Conservation (phyloP, 495 filamentous ascomycete species). For the Wilcoxina mikolae region DNA sequence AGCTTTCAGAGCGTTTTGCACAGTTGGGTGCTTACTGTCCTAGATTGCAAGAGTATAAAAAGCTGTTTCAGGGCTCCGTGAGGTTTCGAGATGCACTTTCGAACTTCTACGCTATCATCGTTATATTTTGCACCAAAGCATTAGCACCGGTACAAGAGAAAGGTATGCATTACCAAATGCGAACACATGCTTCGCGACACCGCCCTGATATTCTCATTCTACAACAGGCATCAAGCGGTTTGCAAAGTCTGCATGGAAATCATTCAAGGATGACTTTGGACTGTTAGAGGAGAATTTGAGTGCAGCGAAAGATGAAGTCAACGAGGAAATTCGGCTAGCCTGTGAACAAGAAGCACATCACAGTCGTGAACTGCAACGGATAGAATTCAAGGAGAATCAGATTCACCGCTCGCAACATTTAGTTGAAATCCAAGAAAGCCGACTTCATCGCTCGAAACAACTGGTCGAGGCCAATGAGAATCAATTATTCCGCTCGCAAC, state of each 20-base stretch:
- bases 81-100: conserved; percentile 8
- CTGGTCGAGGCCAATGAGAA: not conserved
- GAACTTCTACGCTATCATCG: conserved; percentile 8
- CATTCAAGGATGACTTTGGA: not conserved
- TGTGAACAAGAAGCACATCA: not conserved
- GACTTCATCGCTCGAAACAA: not conserved
- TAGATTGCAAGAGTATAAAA: not conserved
- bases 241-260: not conserved
- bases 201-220: not conserved
- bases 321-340: not conserved
- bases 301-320: not conserved
- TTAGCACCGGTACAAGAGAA: conserved; percentile 5
- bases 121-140: conserved; percentile 10
- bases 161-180: not conserved
- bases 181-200: not conserved
- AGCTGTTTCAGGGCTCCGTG: conserved; percentile 5
- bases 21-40: conserved; percentile 6
- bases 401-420: not conserved
- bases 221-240: not conserved
- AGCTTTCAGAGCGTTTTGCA: conserved; percentile 3
- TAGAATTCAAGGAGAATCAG: not conserved
- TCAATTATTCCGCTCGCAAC: not conserved
- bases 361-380: conserved; percentile 2
- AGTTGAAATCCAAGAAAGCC: not conserved
- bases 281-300: conserved; percentile 3